Percentiles rank a stretch among this genome's conserved stretches.
These are phyloP conservation scores for Suillus hirtellus DNA, from an alignment of 768 basidiomycete genomes.

Conservation along the genomic window DNA sequence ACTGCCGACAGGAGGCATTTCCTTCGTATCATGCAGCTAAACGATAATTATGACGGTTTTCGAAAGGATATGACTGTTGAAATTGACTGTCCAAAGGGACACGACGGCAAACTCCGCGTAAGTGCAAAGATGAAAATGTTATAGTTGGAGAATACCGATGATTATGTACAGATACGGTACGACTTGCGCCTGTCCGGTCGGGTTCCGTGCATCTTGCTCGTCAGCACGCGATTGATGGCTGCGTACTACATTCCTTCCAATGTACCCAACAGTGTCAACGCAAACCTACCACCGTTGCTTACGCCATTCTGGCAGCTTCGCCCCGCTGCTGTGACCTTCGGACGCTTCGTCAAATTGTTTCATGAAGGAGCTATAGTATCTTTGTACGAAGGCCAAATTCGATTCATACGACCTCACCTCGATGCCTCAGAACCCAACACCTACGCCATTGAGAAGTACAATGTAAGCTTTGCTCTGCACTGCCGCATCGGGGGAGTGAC, in stretches of 20 bases:
- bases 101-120: conserved; percentile 30
- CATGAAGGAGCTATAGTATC: conserved; percentile 29
- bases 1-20: conserved; percentile 26
- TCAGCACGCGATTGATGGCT: conserved; percentile 29
- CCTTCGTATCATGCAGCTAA: conserved; percentile 31
- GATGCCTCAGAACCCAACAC: conserved; percentile 18
- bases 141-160: neutral
- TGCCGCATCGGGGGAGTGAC: neutral
- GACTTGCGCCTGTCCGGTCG: conserved; percentile 30
- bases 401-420: conserved; percentile 28
- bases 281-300: conserved; percentile 13
- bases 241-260: conserved; percentile 24
- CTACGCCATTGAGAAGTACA: conserved; percentile 20
- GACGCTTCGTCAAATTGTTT: conserved; percentile 29
- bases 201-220: conserved; percentile 23
- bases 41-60: conserved; percentile 24
- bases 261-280: conserved; percentile 6
- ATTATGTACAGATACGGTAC: conserved; percentile 25
- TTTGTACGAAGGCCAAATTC: conserved; percentile 26
- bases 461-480: conserved; percentile 15
- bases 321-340: conserved; percentile 27
- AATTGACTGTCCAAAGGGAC: conserved; percentile 30
- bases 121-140: neutral
- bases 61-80: conserved; percentile 24
- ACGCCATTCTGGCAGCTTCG: conserved; percentile 20